Base-by-base conservation (phyloP, 2,329 filamentous ascomycete species). In the Fonsecaea multimorphosa region DNA sequence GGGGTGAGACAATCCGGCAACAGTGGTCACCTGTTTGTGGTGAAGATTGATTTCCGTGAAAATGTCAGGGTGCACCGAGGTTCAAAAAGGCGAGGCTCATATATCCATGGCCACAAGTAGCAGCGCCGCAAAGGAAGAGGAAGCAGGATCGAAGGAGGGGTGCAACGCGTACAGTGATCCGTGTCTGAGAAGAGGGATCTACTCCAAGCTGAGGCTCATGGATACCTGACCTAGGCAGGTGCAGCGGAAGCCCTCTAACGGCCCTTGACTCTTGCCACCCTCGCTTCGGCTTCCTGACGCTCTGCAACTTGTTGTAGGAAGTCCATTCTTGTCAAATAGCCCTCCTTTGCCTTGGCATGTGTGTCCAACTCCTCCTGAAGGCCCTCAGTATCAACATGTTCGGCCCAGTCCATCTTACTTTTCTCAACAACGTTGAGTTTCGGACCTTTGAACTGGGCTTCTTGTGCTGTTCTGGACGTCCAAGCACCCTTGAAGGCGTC, bases 381-480 rank as follows among this genome's bases (percentile, higher is more conserved):
- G 32, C 86, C 86, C 53, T 84, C 84, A 60, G 84, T 78, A 72
- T 88, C 85, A 46, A 89, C 87, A 72, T 87, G 88, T 11, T 83
- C 82, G 22, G 85, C 86, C 87, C 87, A 89, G 71, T 89, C 87
- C 72, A 89, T 78, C 60, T 86, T 83, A 32, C 85, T 87, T 76
- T 89, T 89, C 76, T 88, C 86, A 57, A 89, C 85, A 0, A 87
- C 88, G 70, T 87, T 89, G 77, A 89, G 83, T 72, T 88, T 89
- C 64, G 85, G 83, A 72, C 84, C 78, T 77, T 82, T 71, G 73
- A 79, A 67, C 65, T 74, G 71, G 65, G 73, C 74, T 40, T 72
- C 71, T 7, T 71, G 71, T 6, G 65, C 61, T 29, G 62, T 63
- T 55, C 70, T 73, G 0, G 72, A 61, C 24, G 69, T 60, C 68